phyloP scores from a whole-genome alignment of 2,329 filamentous ascomycete species.

The Teratosphaeria viscida region DNA sequence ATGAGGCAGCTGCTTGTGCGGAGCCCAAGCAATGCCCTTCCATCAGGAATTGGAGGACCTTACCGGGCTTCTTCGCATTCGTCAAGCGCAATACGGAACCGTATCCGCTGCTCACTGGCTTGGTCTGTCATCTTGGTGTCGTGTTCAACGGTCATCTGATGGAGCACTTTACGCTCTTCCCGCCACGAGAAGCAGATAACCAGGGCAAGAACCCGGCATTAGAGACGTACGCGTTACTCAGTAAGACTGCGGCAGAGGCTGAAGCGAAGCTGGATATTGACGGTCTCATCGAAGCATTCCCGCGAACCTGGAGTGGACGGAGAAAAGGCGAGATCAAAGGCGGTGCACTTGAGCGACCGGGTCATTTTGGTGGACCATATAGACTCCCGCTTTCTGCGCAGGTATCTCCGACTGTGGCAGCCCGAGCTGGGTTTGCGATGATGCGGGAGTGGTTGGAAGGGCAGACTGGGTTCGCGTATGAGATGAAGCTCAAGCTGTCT shows the following conservation, averaged over 20 bases:
- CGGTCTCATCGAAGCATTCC: conserved; percentile 27
- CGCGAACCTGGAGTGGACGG: conserved; percentile 27
- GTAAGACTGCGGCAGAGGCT: conserved; percentile 9
- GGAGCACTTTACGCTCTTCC: conserved; percentile 7
- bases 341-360: conserved; percentile 24
- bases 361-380: conserved; percentile 26
- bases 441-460: conserved; percentile 31
- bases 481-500: conserved; percentile 14
- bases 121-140: conserved; percentile 31
- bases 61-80: conserved; percentile 19
- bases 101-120: conserved; percentile 28
- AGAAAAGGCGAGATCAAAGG: conserved; percentile 13
- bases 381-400: conserved; percentile 31
- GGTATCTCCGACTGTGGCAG: conserved; percentile 34
- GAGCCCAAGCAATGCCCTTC: conserved; percentile 16
- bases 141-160: conserved; percentile 31
- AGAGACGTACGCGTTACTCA: conserved; percentile 10
- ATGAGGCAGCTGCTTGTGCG: conserved; percentile 14
- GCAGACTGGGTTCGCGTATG: conserved; percentile 13
- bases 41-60: conserved; percentile 15
- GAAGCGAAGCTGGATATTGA: conserved; percentile 25
- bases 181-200: conserved; percentile 1
- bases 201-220: conserved; percentile 5
- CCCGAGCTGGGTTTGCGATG: conserved; percentile 33
- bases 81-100: conserved; percentile 16